Evolutionary conservation across 2,329 filamentous ascomycete species (phyloP).

Genomic region (Colletotrichum liriopes): DNA sequence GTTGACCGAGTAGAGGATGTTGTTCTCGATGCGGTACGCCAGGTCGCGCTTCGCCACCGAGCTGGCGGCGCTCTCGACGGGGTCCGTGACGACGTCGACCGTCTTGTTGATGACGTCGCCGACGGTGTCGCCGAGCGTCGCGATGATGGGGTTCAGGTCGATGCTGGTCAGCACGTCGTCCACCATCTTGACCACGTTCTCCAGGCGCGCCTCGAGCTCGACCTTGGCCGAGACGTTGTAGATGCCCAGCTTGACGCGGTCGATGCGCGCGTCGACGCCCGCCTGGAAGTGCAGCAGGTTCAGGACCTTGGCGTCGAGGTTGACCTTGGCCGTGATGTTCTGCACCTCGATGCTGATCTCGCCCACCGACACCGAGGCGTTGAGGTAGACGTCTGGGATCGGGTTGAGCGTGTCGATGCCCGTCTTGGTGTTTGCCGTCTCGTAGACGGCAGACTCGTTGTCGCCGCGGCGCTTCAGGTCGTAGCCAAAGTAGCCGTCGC

Average conservation of each 20-base stretch:
- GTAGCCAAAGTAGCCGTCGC: slow-evolving; percentile 70
- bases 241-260: slow-evolving; percentile 69
- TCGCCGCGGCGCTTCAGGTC: slow-evolving; percentile 66
- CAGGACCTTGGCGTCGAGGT: slow-evolving; percentile 72
- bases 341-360: slow-evolving; percentile 72
- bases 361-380: slow-evolving; percentile 71
- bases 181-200: slow-evolving; percentile 74
- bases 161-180: slow-evolving; percentile 71
- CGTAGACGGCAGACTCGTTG: slow-evolving; percentile 66
- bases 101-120: slow-evolving; percentile 61
- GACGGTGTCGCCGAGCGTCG: slow-evolving; percentile 67
- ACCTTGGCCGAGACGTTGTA: slow-evolving; percentile 73
- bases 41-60: slow-evolving; percentile 47
- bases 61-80: slow-evolving; percentile 40
- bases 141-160: slow-evolving; percentile 73
- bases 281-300: slow-evolving; percentile 73
- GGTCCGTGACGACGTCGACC: slow-evolving; percentile 39
- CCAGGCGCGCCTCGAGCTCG: slow-evolving; percentile 71
- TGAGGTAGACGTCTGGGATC: slow-evolving; percentile 73
- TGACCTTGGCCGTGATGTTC: slow-evolving; percentile 74
- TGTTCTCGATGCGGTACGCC: slow-evolving; percentile 66
- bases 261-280: slow-evolving; percentile 72
- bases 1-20: slow-evolving; percentile 74
- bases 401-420: slow-evolving; percentile 60
- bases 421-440: slow-evolving; percentile 64